Percentiles rank a stretch among this genome's conserved stretches.
Conservation (phyloP, 441 rosid species). For the Mallotus repandus region DNA sequence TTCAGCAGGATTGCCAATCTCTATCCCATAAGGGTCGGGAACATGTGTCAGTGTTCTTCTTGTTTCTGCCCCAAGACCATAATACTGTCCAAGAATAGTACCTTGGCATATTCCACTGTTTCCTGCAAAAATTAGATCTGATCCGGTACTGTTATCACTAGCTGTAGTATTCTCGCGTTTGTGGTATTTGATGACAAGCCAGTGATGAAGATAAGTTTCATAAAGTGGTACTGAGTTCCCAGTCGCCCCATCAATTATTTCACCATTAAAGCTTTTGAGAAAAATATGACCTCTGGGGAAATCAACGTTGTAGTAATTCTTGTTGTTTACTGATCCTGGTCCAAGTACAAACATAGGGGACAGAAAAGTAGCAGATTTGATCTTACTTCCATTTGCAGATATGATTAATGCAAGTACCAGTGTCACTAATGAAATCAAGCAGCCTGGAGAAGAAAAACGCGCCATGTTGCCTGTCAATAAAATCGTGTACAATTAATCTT, state of each 20-base stretch:
- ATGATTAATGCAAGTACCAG: slow-evolving; percentile 6
- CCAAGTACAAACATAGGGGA: slow-evolving; percentile 64
- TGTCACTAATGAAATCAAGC: slow-evolving; percentile 1
- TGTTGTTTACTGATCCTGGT: slow-evolving; percentile 75
- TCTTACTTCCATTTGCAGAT: slow-evolving; percentile 28
- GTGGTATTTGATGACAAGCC: slow-evolving; percentile 54
- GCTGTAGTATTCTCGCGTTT: slow-evolving; percentile 23
- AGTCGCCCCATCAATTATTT: slow-evolving; percentile 59
- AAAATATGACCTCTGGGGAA: slow-evolving; percentile 89
- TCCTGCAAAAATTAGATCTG: slow-evolving; percentile 30
- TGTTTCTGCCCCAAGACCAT: slow-evolving; percentile 88
- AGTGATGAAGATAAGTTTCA: slow-evolving; percentile 92
- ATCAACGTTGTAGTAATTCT: slow-evolving; percentile 47
- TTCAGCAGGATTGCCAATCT: slow-evolving; percentile 65
- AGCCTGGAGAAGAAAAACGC: background rate
- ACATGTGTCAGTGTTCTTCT: slow-evolving; percentile 56
- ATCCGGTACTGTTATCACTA: background rate
- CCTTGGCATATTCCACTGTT: slow-evolving; percentile 71
- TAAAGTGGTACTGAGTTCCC: slow-evolving; percentile 73
- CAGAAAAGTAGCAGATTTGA: slow-evolving; percentile 53
- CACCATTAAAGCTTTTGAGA: slow-evolving; percentile 59
- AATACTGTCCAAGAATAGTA: slow-evolving; percentile 42
- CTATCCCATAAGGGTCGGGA: slow-evolving; percentile 85
- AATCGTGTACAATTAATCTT: background rate
- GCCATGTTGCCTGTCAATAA: slow-evolving; percentile 12